phyloP scores from a whole-genome alignment of 2,329 filamentous ascomycete genomes.

The Alternaria panax region DNA sequence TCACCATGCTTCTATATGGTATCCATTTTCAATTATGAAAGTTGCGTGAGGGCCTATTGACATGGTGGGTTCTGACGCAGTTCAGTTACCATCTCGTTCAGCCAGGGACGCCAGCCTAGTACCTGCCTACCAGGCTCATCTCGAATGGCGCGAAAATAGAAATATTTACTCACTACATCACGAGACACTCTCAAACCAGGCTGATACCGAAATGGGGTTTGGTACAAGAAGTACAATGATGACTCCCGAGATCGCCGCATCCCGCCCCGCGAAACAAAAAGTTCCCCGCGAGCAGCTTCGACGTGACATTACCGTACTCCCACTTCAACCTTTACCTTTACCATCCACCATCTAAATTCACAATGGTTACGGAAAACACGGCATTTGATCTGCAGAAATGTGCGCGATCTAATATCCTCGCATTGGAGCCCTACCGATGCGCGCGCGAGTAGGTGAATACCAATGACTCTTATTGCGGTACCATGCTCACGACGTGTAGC shows the following conservation, averaged over 20 bases:
- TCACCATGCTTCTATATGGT: not conserved
- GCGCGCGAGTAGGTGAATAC: slow-evolving; percentile 59
- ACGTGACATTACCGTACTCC: not conserved
- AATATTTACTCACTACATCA: not conserved
- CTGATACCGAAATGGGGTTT: not conserved
- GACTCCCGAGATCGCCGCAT: slow-evolving; percentile 29
- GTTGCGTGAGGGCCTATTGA: not conserved
- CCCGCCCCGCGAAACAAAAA: slow-evolving; percentile 38
- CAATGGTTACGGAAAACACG: slow-evolving; percentile 39
- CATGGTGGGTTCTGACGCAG: not conserved
- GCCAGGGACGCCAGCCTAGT: too few species aligned
- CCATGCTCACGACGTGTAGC: slow-evolving; percentile 56
- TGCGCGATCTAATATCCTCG: slow-evolving; percentile 61
- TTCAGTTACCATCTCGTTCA: not conserved
- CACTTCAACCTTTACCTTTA: not conserved
- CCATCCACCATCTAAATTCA: not conserved
- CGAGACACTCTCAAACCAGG: not conserved
- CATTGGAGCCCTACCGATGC: slow-evolving; percentile 62
- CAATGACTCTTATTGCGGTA: slow-evolving; percentile 10
- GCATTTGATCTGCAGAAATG: slow-evolving; percentile 59
- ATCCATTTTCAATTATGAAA: not conserved
- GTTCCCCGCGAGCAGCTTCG: slow-evolving; percentile 28
- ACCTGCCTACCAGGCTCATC: too few species aligned
- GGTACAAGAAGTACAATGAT: not conserved
- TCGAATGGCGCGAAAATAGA: not conserved